These are phyloP conservation scores for Penstemon newberryi DNA, from an alignment of 257 asterid species.

Conservation along the genomic window DNA sequence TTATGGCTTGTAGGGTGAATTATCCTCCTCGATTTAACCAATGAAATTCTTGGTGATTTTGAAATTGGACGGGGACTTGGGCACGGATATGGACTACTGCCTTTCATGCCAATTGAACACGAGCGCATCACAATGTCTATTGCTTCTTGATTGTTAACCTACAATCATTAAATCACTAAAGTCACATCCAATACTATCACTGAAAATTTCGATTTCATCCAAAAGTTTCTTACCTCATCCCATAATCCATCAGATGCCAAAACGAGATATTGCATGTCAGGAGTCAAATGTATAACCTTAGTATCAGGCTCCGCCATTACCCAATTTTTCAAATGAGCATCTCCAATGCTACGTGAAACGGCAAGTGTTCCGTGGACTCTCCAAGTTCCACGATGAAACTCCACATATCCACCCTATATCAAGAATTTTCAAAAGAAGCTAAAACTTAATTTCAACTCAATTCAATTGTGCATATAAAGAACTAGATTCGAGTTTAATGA, in stretches of 20 bases:
- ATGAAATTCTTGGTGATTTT: slow-evolving; percentile 38
- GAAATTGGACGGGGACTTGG: slow-evolving; percentile 38
- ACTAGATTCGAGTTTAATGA: slow-evolving; percentile 15
- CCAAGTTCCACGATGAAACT: slow-evolving; percentile 81
- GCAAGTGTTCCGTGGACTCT: slow-evolving; percentile 84
- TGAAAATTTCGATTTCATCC: not conserved
- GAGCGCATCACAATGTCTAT: slow-evolving; percentile 52
- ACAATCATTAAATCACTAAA: slow-evolving; percentile 3
- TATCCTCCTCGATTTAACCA: slow-evolving; percentile 35
- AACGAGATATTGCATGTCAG: slow-evolving; percentile 81
- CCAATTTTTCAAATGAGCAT: slow-evolving; percentile 86
- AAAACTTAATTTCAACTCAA: not conserved
- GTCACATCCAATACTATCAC: not conserved
- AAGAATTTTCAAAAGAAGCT: not conserved
- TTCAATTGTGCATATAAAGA: slow-evolving; percentile 8
- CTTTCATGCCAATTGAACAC: slow-evolving; percentile 38
- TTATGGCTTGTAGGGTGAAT: slow-evolving; percentile 30
- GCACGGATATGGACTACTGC: slow-evolving; percentile 25
- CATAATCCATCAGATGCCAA: slow-evolving; percentile 95
- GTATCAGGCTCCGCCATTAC: slow-evolving; percentile 80
- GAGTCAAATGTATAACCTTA: slow-evolving; percentile 46
- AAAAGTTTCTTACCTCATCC: slow-evolving; percentile 59
- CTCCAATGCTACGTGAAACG: slow-evolving; percentile 90
- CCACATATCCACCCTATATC: slow-evolving; percentile 78
- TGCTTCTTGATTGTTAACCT: slow-evolving; percentile 80